Conservation (phyloP, 2,329 filamentous ascomycete species). For the Aspergillus ruber region DNA sequence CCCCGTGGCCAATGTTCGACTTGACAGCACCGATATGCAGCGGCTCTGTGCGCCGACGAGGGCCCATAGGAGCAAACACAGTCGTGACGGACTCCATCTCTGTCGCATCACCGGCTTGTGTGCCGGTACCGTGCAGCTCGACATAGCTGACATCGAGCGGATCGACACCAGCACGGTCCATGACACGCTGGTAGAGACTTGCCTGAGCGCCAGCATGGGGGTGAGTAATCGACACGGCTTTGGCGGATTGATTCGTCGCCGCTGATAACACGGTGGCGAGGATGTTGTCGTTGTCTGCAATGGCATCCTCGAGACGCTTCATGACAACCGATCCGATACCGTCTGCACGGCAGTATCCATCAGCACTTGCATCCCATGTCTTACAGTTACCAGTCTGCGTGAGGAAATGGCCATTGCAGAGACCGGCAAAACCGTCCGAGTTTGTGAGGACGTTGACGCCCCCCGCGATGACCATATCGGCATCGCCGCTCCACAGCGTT, state of each 20-base stretch:
- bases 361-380: constrained; percentile 43
- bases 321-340: constrained; percentile 45
- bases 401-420: constrained; percentile 49
- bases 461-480: constrained; percentile 72
- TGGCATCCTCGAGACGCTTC: constrained; percentile 47
- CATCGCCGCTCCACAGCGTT: constrained; percentile 65
- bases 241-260: constrained; percentile 39
- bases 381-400: constrained; percentile 42
- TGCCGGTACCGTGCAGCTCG: constrained; percentile 38
- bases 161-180: neutral
- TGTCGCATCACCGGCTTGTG: constrained; percentile 34
- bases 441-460: constrained; percentile 67
- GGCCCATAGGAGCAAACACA: constrained; percentile 37
- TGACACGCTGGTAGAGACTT: constrained; percentile 26
- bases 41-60: constrained; percentile 42
- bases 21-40: constrained; percentile 55
- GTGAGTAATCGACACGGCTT: constrained; percentile 42
- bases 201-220: constrained; percentile 36
- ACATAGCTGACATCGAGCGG: constrained; percentile 29
- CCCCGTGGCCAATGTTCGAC: constrained; percentile 43
- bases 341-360: constrained; percentile 52
- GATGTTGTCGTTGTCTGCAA: constrained; percentile 42
- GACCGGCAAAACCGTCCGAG: constrained; percentile 68
- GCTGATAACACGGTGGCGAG: constrained; percentile 39
- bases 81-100: constrained; percentile 32